These are phyloP conservation scores for Liriodendron chinense DNA, from an alignment of 164 flowering plant genomes.

Conservation along the genomic window DNA sequence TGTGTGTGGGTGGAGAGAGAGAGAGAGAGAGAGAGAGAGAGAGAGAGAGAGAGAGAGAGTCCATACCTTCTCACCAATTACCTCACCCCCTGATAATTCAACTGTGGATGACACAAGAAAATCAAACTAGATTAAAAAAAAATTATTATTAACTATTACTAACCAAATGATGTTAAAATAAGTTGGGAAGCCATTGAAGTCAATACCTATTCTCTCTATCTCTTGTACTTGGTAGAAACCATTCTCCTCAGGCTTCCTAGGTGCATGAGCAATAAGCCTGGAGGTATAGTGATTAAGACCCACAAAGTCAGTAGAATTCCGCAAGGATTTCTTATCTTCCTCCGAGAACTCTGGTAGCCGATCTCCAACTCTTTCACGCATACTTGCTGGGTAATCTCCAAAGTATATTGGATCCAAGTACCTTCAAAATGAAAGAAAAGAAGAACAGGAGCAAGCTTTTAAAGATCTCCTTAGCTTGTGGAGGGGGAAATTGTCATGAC, in stretches of 20 bases:
- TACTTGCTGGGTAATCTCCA: slow-evolving; percentile 79
- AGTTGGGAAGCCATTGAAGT: background rate
- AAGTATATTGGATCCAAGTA: slow-evolving; percentile 68
- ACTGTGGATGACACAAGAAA: slow-evolving; percentile 32
- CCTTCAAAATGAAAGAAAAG: slow-evolving; percentile 33
- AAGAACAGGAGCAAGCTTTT: background rate
- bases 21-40: slow-evolving; percentile 10
- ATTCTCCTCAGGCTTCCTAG: slow-evolving; percentile 34
- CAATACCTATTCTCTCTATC: slow-evolving; percentile 62
- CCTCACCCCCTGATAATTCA: slow-evolving; percentile 61
- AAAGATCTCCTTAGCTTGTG: background rate
- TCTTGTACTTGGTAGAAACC: slow-evolving; percentile 55
- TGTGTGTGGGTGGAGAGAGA: too few species aligned
- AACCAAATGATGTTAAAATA: background rate
- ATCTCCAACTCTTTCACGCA: slow-evolving; percentile 74
- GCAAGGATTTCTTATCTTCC: slow-evolving; percentile 58
- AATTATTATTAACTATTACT: background rate
- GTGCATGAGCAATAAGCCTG: slow-evolving; percentile 54
- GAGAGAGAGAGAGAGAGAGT: slow-evolving; percentile 16
- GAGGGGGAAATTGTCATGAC: too few species aligned
- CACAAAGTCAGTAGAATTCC: slow-evolving; percentile 61
- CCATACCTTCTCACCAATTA: slow-evolving; percentile 73
- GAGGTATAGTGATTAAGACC: slow-evolving; percentile 92
- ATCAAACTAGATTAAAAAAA: background rate
- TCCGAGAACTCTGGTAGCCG: slow-evolving; percentile 68